A percentile compares a stretch with the other conserved stretches of the same genome.
Conservation (phyloP, 148 eudicot genomes). For the Suaeda aralocaspica region DNA sequence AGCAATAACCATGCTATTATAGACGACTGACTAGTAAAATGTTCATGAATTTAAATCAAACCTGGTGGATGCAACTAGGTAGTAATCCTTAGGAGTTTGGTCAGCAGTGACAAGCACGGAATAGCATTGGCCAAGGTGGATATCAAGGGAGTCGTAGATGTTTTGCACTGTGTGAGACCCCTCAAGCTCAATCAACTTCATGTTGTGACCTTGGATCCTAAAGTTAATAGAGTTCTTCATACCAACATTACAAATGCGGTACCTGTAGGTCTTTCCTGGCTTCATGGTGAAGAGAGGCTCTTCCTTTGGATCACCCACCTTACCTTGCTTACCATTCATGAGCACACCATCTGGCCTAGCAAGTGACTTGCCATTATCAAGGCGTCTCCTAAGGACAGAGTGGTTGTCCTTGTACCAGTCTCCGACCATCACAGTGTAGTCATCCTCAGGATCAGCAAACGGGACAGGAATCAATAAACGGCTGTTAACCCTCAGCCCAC, state of each 20-base stretch:
- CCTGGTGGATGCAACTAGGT: conserved; percentile 52
- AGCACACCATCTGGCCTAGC: conserved; percentile 56
- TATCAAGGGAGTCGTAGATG: conserved; percentile 50
- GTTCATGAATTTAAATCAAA: not conserved
- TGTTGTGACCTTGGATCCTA: conserved; percentile 47
- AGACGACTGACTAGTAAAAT: no score
- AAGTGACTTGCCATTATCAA: conserved; percentile 45
- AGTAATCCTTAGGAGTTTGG: conserved; percentile 53
- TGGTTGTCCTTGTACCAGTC: conserved; percentile 64
- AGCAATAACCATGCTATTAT: not conserved
- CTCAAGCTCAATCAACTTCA: conserved; percentile 62
- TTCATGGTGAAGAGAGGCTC: conserved; percentile 39
- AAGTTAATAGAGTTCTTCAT: conserved; percentile 52
- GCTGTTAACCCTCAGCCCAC: conserved; percentile 42
- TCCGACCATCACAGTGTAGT: conserved; percentile 50
- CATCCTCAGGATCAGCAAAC: conserved; percentile 48
- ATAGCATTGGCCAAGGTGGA: conserved; percentile 65
- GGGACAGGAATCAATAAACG: conserved; percentile 58
- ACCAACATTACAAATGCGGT: conserved; percentile 69
- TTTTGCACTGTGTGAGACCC: conserved; percentile 66
- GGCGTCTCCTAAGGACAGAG: conserved; percentile 29
- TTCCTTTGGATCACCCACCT: conserved; percentile 27
- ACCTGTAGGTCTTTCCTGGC: conserved; percentile 56
- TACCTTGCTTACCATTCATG: conserved; percentile 52
- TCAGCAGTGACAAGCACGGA: conserved; percentile 61